Evolutionary conservation across 306 rosid genomes (phyloP).

Genomic region (Rubus idaeus): DNA sequence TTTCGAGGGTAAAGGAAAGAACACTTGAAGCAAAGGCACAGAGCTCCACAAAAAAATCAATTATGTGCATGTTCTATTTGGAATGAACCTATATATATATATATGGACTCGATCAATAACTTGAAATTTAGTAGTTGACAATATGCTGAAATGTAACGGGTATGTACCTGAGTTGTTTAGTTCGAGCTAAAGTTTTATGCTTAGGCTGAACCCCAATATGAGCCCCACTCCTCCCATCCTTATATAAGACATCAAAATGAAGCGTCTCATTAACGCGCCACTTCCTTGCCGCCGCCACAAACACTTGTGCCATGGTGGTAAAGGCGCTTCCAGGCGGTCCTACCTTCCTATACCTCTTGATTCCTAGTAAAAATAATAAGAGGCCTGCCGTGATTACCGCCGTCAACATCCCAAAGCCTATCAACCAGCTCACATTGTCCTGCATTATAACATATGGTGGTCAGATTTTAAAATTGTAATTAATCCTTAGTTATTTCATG

Average conservation of each 20-base stretch:
- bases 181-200: slow-evolving; percentile 27
- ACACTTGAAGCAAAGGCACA: no score
- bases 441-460: background rate
- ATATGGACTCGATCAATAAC: no score
- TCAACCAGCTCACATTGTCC: slow-evolving; percentile 34
- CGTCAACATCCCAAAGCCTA: slow-evolving; percentile 21
- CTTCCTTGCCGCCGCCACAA: slow-evolving; percentile 29
- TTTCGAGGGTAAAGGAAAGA: no score
- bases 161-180: slow-evolving; percentile 53
- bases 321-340: slow-evolving; percentile 31
- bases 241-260: no score
- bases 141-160: background rate
- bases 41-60: no score
- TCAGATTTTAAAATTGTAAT: no score
- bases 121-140: background rate
- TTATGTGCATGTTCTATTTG: no score
- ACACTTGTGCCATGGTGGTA: slow-evolving; percentile 19
- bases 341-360: slow-evolving; percentile 16
- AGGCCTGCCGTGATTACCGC: slow-evolving; percentile 9
- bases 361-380: slow-evolving; percentile 22
- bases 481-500: background rate
- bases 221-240: no score
- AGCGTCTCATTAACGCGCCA: slow-evolving; percentile 19
- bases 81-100: no score
- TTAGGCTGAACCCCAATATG: background rate